These are phyloP conservation scores for Jamesozyma piceae DNA, from an alignment of 805 yeast species.

Conservation along the genomic window DNA sequence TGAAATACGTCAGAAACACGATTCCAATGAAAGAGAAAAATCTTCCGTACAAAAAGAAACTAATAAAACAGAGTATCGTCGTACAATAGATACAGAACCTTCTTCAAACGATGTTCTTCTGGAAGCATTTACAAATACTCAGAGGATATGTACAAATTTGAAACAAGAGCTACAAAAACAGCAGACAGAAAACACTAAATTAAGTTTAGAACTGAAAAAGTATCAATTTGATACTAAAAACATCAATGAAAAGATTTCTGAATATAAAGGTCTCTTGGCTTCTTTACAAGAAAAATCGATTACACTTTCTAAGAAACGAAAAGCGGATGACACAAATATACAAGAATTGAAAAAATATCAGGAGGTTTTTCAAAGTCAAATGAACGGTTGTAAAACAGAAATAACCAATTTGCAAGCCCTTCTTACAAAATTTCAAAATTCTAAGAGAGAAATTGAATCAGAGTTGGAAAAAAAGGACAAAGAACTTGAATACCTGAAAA, in stretches of 20 bases:
- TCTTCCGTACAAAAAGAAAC: neutral
- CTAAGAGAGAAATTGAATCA: constrained; percentile 14
- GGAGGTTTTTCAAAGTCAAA: constrained; percentile 9
- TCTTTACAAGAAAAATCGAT: constrained; percentile 17
- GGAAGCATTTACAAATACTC: constrained; percentile 35
- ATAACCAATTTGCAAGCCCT: constrained; percentile 15
- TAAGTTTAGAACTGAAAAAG: constrained; percentile 17
- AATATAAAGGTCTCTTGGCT: constrained; percentile 17
- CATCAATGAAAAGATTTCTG: constrained; percentile 16
- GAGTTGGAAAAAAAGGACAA: constrained; percentile 21
- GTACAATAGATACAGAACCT: constrained; percentile 5
- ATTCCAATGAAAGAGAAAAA: neutral
- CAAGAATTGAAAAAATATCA: constrained; percentile 21
- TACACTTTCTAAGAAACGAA: constrained; percentile 19
- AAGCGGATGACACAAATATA: constrained; percentile 15
- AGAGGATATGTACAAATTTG: constrained; percentile 28
- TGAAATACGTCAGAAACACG: neutral
- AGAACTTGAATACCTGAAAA: constrained; percentile 30
- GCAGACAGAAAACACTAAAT: constrained; percentile 20
- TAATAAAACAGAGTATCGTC: neutral
- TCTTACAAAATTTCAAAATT: constrained; percentile 20
- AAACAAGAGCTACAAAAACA: constrained; percentile 28
- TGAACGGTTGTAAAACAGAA: constrained; percentile 18
- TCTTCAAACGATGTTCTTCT: constrained; percentile 32
- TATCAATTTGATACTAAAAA: constrained; percentile 19